Evolutionary conservation across 2,329 filamentous ascomycete genomes (phyloP).

Genomic region (Zymoseptoria tritici): DNA sequence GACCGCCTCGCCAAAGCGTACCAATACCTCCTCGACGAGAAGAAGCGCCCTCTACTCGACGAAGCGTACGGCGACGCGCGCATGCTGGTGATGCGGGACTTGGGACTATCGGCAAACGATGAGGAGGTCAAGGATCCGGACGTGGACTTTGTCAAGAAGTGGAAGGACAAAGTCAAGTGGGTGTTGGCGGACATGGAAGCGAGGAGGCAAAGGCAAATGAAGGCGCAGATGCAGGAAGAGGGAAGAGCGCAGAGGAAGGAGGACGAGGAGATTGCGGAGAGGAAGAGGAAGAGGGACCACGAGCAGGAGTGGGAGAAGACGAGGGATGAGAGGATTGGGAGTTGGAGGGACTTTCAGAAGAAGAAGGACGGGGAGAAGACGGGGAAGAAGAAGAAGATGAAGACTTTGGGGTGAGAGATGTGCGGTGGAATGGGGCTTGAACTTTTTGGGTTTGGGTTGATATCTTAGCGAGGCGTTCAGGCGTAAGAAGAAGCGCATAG

Average conservation of each 20-base stretch:
- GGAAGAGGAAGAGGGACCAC: constrained; percentile 64
- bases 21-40: constrained; percentile 85
- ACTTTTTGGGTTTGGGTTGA: not conserved
- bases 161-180: constrained; percentile 81
- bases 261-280: constrained; percentile 70
- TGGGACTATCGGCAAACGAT: constrained; percentile 85
- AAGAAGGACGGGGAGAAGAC: constrained; percentile 29
- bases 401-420: constrained; percentile 41
- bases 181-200: constrained; percentile 92
- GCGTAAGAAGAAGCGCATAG: not conserved
- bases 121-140: constrained; percentile 68
- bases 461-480: constrained; percentile 1
- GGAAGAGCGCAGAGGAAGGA: constrained; percentile 77
- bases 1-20: constrained; percentile 95
- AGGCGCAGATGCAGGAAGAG: constrained; percentile 94
- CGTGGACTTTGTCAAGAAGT: constrained; percentile 71
- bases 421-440: not conserved
- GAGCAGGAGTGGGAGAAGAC: constrained; percentile 94
- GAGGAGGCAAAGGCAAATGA: constrained; percentile 72
- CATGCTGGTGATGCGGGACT: constrained; percentile 87
- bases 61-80: constrained; percentile 94
- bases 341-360: constrained; percentile 90
- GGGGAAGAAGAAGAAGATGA: constrained; percentile 49
- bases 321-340: constrained; percentile 81
- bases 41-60: constrained; percentile 76